phyloP scores from a whole-genome alignment of 2,329 filamentous ascomycete species.

The Exophiala aquamarina region DNA sequence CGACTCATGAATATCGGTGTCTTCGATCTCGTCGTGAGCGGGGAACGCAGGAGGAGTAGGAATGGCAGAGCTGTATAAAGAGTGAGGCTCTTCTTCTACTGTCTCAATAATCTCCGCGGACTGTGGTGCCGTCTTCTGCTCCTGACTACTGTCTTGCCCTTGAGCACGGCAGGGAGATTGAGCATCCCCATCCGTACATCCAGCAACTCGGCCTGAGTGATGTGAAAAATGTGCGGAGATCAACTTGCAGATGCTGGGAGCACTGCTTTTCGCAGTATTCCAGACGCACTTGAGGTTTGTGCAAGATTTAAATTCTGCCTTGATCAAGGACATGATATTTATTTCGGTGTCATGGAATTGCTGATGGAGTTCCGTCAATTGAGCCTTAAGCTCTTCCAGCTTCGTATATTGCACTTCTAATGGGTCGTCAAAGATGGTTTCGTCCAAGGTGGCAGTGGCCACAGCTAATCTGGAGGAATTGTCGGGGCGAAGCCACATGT shows the following conservation, averaged over 20 bases:
- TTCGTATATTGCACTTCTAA: constrained; percentile 30
- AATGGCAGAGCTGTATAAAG: too few relatives aligned
- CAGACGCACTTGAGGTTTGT: constrained; percentile 32
- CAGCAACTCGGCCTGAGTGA: constrained; percentile 10
- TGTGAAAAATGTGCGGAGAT: constrained; percentile 32
- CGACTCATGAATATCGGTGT: too few relatives aligned
- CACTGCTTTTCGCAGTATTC: constrained; percentile 30
- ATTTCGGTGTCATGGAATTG: constrained; percentile 30
- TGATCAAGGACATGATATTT: constrained; percentile 31
- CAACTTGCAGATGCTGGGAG: constrained; percentile 31
- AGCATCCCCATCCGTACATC: constrained; percentile 14
- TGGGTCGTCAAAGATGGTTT: constrained; percentile 4
- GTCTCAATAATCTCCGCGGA: background rate
- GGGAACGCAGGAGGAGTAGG: constrained; percentile 3
- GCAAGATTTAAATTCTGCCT: constrained; percentile 31
- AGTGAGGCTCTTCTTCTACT: too few relatives aligned
- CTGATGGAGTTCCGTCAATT: constrained; percentile 29
- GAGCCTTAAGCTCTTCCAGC: constrained; percentile 30
- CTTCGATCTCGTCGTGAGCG: background rate
- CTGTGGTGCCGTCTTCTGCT: background rate
- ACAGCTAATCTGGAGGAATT: constrained; percentile 12
- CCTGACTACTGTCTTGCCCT: background rate
- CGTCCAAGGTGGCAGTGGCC: background rate
- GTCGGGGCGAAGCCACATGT: constrained; percentile 26
- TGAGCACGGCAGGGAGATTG: constrained; percentile 6